phyloP scores from a whole-genome alignment of 2,329 filamentous ascomycete species.

The Calonectria pseudoreteaudii region DNA sequence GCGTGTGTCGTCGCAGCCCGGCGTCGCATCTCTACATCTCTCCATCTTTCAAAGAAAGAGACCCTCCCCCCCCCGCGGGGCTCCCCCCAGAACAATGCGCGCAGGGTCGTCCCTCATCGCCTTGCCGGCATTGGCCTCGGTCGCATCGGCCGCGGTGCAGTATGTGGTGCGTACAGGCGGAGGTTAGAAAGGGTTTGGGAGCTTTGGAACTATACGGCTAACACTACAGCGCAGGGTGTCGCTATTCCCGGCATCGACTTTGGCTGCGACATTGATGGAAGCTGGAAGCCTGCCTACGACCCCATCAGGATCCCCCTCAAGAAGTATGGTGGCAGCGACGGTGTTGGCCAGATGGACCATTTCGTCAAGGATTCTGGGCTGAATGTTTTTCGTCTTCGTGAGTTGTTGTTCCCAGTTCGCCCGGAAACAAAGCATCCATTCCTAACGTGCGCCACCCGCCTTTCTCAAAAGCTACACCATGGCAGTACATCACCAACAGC shows the following conservation, averaged over 20 bases:
- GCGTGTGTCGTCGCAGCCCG: neutral
- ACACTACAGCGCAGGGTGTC: conserved; percentile 48
- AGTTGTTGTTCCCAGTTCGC: conserved; percentile 28
- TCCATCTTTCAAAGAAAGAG: neutral
- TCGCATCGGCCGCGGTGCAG: conserved; percentile 23
- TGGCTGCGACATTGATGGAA: conserved; percentile 59
- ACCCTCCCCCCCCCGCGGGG: neutral
- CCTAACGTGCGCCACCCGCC: conserved; percentile 10
- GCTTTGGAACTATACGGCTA: neutral
- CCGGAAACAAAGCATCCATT: neutral
- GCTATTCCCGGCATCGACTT: conserved; percentile 62
- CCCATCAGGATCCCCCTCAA: conserved; percentile 51
- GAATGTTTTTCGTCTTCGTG: conserved; percentile 66
- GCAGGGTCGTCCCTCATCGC: conserved; percentile 12
- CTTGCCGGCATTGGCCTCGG: conserved; percentile 15
- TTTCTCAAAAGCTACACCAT: conserved; percentile 54
- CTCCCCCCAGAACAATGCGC: conserved; percentile 14
- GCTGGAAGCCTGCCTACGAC: conserved; percentile 47
- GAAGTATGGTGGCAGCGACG: conserved; percentile 49
- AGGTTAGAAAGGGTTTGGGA: neutral
- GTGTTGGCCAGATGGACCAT: conserved; percentile 66
- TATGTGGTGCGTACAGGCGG: conserved; percentile 24
- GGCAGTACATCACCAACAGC: conserved; percentile 70
- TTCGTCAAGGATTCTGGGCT: conserved; percentile 63
- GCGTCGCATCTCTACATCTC: neutral